Evolutionary conservation across 2,329 filamentous ascomycete genomes (phyloP), one percentile per base, ranked within the genome.

Genomic region (Colletotrichum tofieldiae): DNA sequence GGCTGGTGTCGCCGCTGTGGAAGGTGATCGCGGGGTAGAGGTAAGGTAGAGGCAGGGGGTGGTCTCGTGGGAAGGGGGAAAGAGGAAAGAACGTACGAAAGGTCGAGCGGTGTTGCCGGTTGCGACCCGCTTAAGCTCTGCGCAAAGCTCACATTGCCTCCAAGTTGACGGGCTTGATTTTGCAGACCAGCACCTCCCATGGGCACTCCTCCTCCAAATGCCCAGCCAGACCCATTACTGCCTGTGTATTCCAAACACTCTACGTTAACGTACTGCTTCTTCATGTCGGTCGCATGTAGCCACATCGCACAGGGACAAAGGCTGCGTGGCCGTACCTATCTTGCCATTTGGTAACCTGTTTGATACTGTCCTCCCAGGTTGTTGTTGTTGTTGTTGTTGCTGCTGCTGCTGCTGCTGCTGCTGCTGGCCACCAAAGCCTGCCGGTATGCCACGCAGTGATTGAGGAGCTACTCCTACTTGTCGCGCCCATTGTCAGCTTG

Each of bases 341-440:
- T 92, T 92, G 67, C 90, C 90, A 76, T 90, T 91, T 70, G 89
- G 90, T 86, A 92, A 84, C 78, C 90, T 87, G 80, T 81, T 89
- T 65, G 90, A 86, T 52, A 87, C 87, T 74, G 84, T 83, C 78
- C 90, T 86, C 67, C 84, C 87, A 75, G 85, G 80, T 75, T 86
- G 86, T 77, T 73, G 71, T 26, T 76, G 76, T 75, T 86, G 86
- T 77, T 72, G 70, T 32, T 76, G 86, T 77, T 72, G 70, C n/a
- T 76, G 76, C 49, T 77, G 76, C 18, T 76, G 78, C 74, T 83
- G 83, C 74, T 90, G 90, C 70, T 86, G 86, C 80, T 89, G 89
- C 80, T 89, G 89, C 77, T 90, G 89, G 76, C 84, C 84, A 75
- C 85, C 86, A 79, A 91, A 92, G 74, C 87, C 88, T 77, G 85